Evolutionary conservation across 345 rosid genomes (phyloP).

Genomic region (Gossypium rotundifolium): DNA sequence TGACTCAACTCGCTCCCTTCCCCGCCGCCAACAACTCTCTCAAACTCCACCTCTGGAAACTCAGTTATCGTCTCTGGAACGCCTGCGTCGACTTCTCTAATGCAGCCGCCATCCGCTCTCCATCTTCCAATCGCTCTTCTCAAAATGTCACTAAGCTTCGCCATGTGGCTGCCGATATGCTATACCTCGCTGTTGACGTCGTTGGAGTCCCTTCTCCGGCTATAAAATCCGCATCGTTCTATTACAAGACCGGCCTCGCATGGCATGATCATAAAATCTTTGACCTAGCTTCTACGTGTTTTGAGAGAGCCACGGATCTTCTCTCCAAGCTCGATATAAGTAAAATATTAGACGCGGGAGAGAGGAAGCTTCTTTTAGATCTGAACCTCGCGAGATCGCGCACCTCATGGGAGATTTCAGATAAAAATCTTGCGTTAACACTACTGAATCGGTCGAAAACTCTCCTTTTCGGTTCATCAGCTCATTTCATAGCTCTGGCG

Average conservation of each 20-base stretch:
- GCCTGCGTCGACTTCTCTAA: slow-evolving; percentile 88
- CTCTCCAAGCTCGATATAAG: slow-evolving; percentile 49
- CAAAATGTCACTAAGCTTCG: slow-evolving; percentile 48
- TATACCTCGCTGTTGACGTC: slow-evolving; percentile 53
- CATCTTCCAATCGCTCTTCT: slow-evolving; percentile 25
- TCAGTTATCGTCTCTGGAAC: slow-evolving; percentile 92
- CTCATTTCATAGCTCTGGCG: slow-evolving; percentile 62
- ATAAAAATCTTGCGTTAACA: slow-evolving; percentile 68
- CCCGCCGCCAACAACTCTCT: slow-evolving; percentile 36
- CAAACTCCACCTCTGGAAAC: slow-evolving; percentile 80
- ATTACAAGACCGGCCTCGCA: slow-evolving; percentile 63
- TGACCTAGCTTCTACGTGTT: slow-evolving; percentile 79
- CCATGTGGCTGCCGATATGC: slow-evolving; percentile 84
- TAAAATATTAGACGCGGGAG: slow-evolving; percentile 48
- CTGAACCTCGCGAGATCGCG: slow-evolving; percentile 82
- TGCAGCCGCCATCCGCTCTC: slow-evolving; percentile 35
- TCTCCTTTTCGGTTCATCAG: slow-evolving; percentile 57
- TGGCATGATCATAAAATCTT: slow-evolving; percentile 58
- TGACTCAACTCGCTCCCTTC: slow-evolving; percentile 54
- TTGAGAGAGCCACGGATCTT: slow-evolving; percentile 78
- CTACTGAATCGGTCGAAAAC: slow-evolving; percentile 62
- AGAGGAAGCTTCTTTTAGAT: slow-evolving; percentile 63
- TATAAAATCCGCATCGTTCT: slow-evolving; percentile 70
- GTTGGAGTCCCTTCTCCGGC: slow-evolving; percentile 71
- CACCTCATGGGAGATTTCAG: slow-evolving; percentile 74